A percentile compares a stretch with the other conserved stretches of the same genome.
These are phyloP conservation scores for Aspergillus neotritici DNA, from an alignment of 2,329 filamentous ascomycete genomes.

Conservation along the genomic window DNA sequence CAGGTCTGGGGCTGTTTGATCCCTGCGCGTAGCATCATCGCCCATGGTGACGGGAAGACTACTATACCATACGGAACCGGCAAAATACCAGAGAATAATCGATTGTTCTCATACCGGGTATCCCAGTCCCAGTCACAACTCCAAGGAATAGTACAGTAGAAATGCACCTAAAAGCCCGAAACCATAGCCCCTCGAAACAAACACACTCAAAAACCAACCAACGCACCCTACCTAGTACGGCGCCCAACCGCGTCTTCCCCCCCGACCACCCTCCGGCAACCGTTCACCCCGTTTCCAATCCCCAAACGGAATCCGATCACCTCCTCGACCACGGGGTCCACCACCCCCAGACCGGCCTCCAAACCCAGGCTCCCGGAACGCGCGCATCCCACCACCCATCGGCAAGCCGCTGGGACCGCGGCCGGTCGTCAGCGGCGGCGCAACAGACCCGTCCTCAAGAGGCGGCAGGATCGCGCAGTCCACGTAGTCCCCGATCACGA, in stretches of 20 bases:
- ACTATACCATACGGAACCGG: neutral
- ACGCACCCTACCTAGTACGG: conserved; percentile 27
- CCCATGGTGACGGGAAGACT: no score
- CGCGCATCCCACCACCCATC: conserved; percentile 38
- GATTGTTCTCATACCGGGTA: conserved; percentile 7
- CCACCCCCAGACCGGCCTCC: conserved; percentile 35
- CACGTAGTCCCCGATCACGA: conserved; percentile 85
- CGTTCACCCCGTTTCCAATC: conserved; percentile 48
- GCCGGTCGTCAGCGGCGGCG: conserved; percentile 52
- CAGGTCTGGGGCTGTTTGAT: neutral
- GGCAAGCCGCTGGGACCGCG: conserved; percentile 38
- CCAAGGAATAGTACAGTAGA: conserved; percentile 4
- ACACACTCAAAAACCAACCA: neutral
- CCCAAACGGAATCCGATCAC: conserved; percentile 39
- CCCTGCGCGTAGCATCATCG: neutral
- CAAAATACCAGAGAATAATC: neutral
- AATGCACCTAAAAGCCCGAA: neutral
- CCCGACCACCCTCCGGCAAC: conserved; percentile 34
- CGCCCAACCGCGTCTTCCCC: conserved; percentile 36
- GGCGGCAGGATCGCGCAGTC: conserved; percentile 76
- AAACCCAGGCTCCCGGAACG: conserved; percentile 44
- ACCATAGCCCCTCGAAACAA: neutral
- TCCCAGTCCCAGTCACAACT: conserved; percentile 11
- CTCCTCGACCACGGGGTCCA: conserved; percentile 40
- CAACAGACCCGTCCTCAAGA: conserved; percentile 66